Percentiles rank a stretch among this genome's conserved stretches.
phyloP scores from a whole-genome alignment of 257 asterid genomes.

The Solanum chiquidenum region DNA sequence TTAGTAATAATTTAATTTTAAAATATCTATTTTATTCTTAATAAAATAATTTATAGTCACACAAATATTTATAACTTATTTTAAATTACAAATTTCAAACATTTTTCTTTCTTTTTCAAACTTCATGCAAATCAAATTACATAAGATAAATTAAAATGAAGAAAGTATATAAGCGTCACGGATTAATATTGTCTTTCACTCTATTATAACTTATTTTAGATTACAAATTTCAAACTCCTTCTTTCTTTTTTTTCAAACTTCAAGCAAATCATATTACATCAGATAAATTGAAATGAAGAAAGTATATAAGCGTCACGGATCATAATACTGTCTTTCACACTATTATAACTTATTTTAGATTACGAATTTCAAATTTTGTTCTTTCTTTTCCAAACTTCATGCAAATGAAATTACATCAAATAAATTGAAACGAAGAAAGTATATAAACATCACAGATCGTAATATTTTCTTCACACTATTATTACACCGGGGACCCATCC shows the following conservation, averaged over 20 bases:
- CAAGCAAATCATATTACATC: background rate
- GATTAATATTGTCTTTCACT: background rate
- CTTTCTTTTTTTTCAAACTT: background rate
- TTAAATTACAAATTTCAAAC: background rate
- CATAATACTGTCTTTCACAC: background rate
- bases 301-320: background rate
- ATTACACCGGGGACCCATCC: background rate
- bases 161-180: background rate
- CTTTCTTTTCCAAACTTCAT: background rate
- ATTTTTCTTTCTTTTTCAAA: background rate
- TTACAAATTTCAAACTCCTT: too few relatives aligned
- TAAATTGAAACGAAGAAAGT: background rate
- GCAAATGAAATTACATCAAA: background rate
- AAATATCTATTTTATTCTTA: background rate
- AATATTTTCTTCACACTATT: background rate
- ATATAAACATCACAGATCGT: background rate
- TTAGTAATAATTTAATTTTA: background rate
- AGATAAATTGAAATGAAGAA: background rate
- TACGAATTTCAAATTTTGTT: background rate
- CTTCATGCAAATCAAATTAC: too few relatives aligned
- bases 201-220: background rate
- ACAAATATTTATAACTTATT: background rate
- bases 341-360: background rate
- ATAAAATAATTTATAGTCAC: background rate
- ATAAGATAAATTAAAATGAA: too few relatives aligned